Conservation (phyloP, 164 flowering plant species). For the Platanus orientalis region DNA sequence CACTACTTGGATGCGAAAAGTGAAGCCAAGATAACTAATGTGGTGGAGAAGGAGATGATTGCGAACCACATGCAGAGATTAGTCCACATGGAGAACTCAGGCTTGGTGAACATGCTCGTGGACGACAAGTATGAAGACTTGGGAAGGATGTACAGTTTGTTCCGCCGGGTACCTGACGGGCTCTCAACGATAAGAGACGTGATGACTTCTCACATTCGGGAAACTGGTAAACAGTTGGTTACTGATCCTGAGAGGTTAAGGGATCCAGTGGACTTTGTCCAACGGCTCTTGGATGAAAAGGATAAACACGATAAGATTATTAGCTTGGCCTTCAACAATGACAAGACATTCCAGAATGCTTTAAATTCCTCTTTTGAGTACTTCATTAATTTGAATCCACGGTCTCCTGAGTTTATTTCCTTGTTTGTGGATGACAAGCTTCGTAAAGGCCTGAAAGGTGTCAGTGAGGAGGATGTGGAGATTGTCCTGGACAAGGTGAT, state of each 20-base stretch:
- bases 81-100: conserved; percentile 95
- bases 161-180: conserved; percentile 76
- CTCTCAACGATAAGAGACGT: conserved; percentile 69
- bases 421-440: conserved; percentile 68
- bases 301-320: conserved; percentile 85
- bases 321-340: conserved; percentile 60
- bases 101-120: conserved; percentile 82
- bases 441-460: conserved; percentile 59
- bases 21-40: conserved; percentile 69
- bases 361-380: conserved; percentile 86
- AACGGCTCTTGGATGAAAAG: conserved; percentile 74
- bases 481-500: conserved; percentile 59
- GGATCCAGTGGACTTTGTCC: conserved; percentile 94
- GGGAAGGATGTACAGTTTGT: conserved; percentile 76
- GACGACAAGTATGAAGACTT: conserved; percentile 88
- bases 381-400: conserved; percentile 77
- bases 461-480: conserved; percentile 60
- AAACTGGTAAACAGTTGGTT: conserved; percentile 81
- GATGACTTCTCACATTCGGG: conserved; percentile 83
- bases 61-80: conserved; percentile 83
- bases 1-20: conserved; percentile 71
- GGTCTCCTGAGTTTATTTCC: conserved; percentile 73
- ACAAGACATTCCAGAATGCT: conserved; percentile 91
- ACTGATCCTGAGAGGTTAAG: conserved; percentile 85
- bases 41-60: conserved; percentile 96